phyloP scores from a whole-genome alignment of 371 early-diverging fungal species.

The Haplosporangium sp. region DNA sequence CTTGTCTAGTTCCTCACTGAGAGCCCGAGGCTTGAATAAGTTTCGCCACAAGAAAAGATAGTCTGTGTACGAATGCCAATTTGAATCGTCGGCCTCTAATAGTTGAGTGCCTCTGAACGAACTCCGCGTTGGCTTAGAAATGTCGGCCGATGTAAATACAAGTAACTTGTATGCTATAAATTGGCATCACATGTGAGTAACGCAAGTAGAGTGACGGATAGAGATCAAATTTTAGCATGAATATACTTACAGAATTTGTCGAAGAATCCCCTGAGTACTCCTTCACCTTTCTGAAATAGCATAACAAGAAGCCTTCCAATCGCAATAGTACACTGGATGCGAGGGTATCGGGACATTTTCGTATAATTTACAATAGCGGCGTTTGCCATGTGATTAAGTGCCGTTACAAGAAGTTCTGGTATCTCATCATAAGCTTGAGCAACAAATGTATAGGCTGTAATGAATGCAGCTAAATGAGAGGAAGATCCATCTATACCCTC shows the following conservation, averaged over 20 bases:
- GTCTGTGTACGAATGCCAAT: constrained; percentile 38
- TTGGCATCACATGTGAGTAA: neutral
- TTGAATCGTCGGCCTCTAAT: constrained; percentile 1
- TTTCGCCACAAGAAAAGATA: constrained; percentile 49
- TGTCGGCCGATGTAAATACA: constrained; percentile 65
- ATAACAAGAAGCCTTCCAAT: constrained; percentile 63
- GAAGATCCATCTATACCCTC: constrained; percentile 58
- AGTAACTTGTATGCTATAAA: constrained; percentile 70
- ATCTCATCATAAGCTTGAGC: constrained; percentile 61
- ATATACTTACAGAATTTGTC: constrained; percentile 61
- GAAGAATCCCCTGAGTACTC: constrained; percentile 59
- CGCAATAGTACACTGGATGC: constrained; percentile 60
- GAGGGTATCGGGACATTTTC: constrained; percentile 56
- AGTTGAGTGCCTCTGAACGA: constrained; percentile 2
- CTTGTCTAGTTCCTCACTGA: constrained; percentile 30
- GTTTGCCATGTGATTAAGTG: constrained; percentile 63
- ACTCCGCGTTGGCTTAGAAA: constrained; percentile 12
- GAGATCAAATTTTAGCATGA: neutral
- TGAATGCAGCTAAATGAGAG: constrained; percentile 70
- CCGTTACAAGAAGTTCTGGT: constrained; percentile 59
- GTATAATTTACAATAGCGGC: constrained; percentile 60
- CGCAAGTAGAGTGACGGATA: neutral
- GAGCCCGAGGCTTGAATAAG: constrained; percentile 35
- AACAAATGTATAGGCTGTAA: constrained; percentile 73
- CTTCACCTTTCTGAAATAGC: constrained; percentile 65